Conservation (phyloP, 805 yeast species). For the Pichia rugopelliculosa region DNA sequence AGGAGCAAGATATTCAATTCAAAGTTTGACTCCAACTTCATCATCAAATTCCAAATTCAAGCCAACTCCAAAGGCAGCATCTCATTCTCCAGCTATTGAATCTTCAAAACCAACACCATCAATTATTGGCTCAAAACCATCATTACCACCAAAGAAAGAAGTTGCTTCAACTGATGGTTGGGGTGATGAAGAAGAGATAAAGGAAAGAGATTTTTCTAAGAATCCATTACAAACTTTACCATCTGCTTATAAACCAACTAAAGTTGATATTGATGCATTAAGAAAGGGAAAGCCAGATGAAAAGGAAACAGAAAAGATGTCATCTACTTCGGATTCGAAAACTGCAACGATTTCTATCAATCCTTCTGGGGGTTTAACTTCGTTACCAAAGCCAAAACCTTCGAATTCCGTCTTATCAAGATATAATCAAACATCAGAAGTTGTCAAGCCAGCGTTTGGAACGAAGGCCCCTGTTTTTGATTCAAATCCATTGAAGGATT, state of each 20-base stretch:
- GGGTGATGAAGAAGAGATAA: conserved; percentile 58
- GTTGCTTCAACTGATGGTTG: conserved; percentile 46
- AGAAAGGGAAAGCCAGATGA: conserved; percentile 28
- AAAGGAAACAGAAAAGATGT: conserved; percentile 33
- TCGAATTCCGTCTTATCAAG: conserved; percentile 43
- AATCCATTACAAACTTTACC: conserved; percentile 47
- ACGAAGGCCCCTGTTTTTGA: conserved; percentile 27
- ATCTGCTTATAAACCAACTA: conserved; percentile 60
- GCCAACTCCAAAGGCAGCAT: conserved; percentile 23
- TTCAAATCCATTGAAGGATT: conserved; percentile 28
- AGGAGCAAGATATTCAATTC: conserved; percentile 88
- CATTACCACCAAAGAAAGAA: conserved; percentile 13
- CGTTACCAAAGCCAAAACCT: conserved; percentile 58
- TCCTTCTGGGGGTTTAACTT: conserved; percentile 41
- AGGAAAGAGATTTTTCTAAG: conserved; percentile 44
- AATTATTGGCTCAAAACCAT: conserved; percentile 8
- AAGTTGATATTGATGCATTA: conserved; percentile 50
- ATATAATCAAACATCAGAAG: conserved; percentile 31
- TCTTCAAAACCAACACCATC: conserved; percentile 18
- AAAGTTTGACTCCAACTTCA: conserved; percentile 24
- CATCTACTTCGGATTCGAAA: conserved; percentile 12
- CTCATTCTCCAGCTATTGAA: conserved; percentile 15
- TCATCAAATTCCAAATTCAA: conserved; percentile 25
- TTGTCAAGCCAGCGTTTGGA: conserved; percentile 29
- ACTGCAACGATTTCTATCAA: conserved; percentile 37